Evolutionary conservation across 257 asterid genomes (phyloP).

Genomic region (Solanum tarijense): DNA sequence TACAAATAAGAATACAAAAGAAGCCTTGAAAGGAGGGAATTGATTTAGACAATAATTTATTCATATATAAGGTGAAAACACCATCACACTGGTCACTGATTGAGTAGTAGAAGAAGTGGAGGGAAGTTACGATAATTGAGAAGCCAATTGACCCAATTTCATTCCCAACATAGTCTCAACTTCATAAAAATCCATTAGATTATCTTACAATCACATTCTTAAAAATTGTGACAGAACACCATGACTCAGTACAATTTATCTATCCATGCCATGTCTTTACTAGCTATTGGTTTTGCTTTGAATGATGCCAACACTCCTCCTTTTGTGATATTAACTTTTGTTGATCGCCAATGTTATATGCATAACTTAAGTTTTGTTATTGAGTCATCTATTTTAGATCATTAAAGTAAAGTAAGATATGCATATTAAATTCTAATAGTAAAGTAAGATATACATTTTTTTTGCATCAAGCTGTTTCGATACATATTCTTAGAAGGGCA

Average conservation of each 20-base stretch:
- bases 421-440: no score
- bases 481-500: no score
- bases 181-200: neutral
- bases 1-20: neutral
- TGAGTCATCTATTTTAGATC: no score
- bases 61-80: neutral
- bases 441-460: no score
- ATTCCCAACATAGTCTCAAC: neutral
- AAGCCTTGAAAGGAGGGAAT: neutral
- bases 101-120: neutral
- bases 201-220: neutral
- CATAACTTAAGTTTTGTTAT: no score
- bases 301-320: no score
- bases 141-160: neutral
- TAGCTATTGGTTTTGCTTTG: no score
- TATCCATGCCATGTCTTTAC: no score
- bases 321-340: no score
- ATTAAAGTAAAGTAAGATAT: no score
- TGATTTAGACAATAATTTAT: neutral
- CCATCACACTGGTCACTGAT: neutral
- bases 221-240: neutral
- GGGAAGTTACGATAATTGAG: neutral
- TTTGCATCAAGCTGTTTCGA: no score
- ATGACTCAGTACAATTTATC: neutral
- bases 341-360: no score